Conservation (phyloP, 73 alveolate genomes). For the Stentor roeselii region DNA sequence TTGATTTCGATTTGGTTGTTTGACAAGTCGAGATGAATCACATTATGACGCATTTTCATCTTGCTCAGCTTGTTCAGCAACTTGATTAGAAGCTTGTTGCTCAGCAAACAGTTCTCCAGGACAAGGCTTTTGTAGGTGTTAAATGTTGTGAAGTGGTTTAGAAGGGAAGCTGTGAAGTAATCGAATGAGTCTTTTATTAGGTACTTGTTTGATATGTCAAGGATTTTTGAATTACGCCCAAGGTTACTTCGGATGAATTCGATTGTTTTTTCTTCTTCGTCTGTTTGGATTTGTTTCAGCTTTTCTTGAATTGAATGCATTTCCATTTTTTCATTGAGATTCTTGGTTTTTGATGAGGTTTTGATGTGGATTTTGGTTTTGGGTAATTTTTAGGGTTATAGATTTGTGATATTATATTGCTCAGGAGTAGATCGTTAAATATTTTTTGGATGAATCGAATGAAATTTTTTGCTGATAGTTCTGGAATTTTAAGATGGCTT, state of each 20-base stretch:
- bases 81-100: not conserved
- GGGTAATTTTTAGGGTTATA: no score
- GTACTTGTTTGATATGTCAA: constrained; percentile 20
- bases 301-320: constrained; percentile 14
- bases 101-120: constrained; percentile 8
- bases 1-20: not conserved
- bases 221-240: not conserved
- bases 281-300: not conserved
- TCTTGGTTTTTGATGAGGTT: not conserved
- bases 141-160: not conserved
- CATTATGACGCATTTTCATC: not conserved
- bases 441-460: no score
- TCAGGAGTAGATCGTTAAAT: no score
- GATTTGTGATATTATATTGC: no score
- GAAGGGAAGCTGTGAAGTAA: not conserved
- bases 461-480: no score
- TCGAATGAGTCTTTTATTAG: not conserved
- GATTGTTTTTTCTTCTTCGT: constrained; percentile 8
- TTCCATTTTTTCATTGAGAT: not conserved
- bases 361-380: not conserved
- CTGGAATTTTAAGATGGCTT: no score
- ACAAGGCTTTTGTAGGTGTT: not conserved
- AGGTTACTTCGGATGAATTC: not conserved
- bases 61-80: not conserved
- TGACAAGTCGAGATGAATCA: not conserved